Base-by-base conservation (phyloP, 768 basidiomycete genomes). In the Termitomyces sp. region DNA sequence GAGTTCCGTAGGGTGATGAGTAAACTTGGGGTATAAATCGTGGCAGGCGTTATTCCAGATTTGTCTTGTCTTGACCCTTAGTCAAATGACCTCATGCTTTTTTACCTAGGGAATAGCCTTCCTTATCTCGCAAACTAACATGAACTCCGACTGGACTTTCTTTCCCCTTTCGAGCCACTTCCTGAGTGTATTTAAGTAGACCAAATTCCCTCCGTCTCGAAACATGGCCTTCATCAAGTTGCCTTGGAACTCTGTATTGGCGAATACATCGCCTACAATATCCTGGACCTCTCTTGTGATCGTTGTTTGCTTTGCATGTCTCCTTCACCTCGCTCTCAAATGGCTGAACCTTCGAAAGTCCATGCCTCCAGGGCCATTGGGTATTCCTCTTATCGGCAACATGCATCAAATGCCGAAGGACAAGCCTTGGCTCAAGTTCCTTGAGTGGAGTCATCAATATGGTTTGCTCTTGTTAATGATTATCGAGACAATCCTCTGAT, bases 371-470 rank as follows among this genome's bases (percentile, higher is more conserved):
- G 81, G 81, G 3, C 81, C 81, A 46, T 65, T 73, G 2, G 78
- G 78, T 36, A 64, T 81, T 17, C 81, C 80, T 2, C 74, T 71
- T 52, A 72, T 82, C 31, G 82, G 83, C 0, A 84, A 82, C 65
- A 68, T 70, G 42, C 73, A 79, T 58, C 78, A 83, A 59, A 68
- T 82, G 20, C 81, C 82, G 6, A 59, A 66, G 4, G 61, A 73
- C 31, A 79, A 81, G 63, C 80, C 81, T 0, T 84, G 83, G 83
- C 67, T 71, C 34, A 79, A 76, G 66, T 83, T 82, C 61, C 73
- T 76, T 31, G 75, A 79, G 50, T 82, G 81, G 78, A 80, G 77
- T 59, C 70, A 66, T 20, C 67, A 74, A 60, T 81, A 82, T 63
- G 82, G 82, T 81, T 57, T 40, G 46, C n/a, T 29, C 7, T 32